Conservation (phyloP, 169 alveolate genomes). For the Plasmodium cynomolgi region DNA sequence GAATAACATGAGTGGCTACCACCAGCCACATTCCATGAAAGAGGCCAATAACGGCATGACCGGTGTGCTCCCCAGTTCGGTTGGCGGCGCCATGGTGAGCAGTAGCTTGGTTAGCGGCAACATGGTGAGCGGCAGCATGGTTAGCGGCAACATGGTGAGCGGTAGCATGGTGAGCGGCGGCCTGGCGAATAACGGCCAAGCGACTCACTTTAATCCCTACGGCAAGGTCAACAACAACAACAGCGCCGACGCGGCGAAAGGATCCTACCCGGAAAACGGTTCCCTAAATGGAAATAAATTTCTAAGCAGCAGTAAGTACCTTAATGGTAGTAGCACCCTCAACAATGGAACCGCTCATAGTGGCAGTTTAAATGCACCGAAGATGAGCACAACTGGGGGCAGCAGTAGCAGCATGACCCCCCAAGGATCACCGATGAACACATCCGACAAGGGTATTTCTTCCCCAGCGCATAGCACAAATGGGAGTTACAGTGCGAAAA, state of each 20-base stretch:
- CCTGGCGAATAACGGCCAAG: background rate
- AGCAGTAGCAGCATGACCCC: background rate
- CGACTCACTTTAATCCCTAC: background rate
- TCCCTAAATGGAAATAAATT: background rate
- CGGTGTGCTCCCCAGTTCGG: background rate
- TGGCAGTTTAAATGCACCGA: background rate
- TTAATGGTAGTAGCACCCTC: background rate
- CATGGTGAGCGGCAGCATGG: background rate
- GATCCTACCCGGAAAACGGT: background rate
- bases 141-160: too few relatives aligned
- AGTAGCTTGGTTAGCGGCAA: background rate
- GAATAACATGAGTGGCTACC: constrained; percentile 21
- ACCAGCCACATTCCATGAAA: background rate
- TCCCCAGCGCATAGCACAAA: background rate
- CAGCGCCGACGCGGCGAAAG: background rate
- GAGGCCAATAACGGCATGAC: constrained; percentile 7
- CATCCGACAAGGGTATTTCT: background rate
- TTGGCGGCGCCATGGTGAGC: background rate
- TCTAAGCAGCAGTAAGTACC: background rate
- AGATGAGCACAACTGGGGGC: constrained; percentile 15
- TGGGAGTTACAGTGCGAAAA: background rate
- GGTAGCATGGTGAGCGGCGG: background rate
- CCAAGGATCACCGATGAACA: too few relatives aligned
- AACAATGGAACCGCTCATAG: background rate
- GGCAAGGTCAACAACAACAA: background rate